Evolutionary conservation across 306 rosid genomes (phyloP), one percentile per base, ranked within the genome.

Genomic region (Lathyrus sativus): DNA sequence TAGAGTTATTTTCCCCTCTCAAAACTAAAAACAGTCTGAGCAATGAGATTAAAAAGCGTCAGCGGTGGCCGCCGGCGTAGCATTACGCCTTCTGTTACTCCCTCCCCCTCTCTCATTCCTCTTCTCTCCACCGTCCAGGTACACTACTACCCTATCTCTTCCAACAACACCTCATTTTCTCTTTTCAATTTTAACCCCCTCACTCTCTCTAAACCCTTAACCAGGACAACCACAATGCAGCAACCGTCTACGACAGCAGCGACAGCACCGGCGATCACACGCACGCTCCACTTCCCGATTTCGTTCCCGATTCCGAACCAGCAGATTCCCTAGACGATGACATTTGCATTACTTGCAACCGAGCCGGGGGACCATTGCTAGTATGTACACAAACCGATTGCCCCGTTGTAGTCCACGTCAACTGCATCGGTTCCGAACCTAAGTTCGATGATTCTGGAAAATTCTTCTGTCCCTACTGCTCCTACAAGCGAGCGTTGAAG

Each of bases 381-480:
- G 77, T 80, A 45, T 92, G 96, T 75, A 8, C 69, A 50, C 89
- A 48, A 74, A 80, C 19, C 3, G 83, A 79, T n/a, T 88, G 96
- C 62, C 87, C 85, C 11, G 65, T 88, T 73, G 17, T 76, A 3
- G 37, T 88, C 31, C 98, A 92, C 28, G 77, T 68, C 64, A 72
- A 31, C 38, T 92, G 98, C 61, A 33, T 83, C 81, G 24, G 72
- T 29, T 64, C 79, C 46, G 37, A 85, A 31, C 91, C 98, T 57
- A 68, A 58, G 14, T 85, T 85, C 61, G 91, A 90, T 59, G 73
- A 69, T 35, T 74, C 17, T 3, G 96, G 96, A 2, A 74, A 68
- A 35, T 88, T 83, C 75, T 82, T 58, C 57, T 92, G 92, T 59
- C 88, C 95, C 18, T 79, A 87, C 59, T 92, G 96, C 63, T 75